Base-by-base conservation (phyloP, 1,284 basidiomycete species). In the Golubevia sp. region DNA sequence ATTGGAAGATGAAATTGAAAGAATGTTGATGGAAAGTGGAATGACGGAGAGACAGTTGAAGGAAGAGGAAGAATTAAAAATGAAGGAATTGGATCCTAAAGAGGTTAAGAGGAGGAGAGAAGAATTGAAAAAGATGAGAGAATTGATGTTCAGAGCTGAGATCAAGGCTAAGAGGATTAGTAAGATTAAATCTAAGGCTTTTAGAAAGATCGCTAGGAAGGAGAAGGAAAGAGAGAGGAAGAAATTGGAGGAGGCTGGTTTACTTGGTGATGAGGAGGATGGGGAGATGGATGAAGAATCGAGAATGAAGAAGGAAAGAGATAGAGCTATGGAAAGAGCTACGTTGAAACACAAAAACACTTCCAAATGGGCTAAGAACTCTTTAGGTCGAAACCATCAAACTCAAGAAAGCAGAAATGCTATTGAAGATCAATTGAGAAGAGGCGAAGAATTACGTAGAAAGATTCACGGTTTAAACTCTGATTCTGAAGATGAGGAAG, bases 321-420 rank as follows among this genome's bases (percentile, higher is more conserved):
- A 73, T 11, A 63, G 76, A 1, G 79, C 82, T 15, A 60, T 67
- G 59, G 72, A 77, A 78, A 34, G 77, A 7, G 76, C 79, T 2
- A 82, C 76, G 54, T 61, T 80, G n/a, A 77, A 79, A 61, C 82
- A 84, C 66, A 79, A 78, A 56, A 83, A 83, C 57, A 79, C 79
- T 3, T 72, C 73, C 38, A 77, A 81, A 62, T 84, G 83, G 83
- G 74, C 74, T 50, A 74, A 81, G 55, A 52, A 68, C 38, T 66
- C 66, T 15, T 56, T 77, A n/a, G 56, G 60, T 2, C 20, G 56
- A 1, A 64, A 67, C 55, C 69, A 70, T 18, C 65, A 68, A 44
- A 68, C 64, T 21, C 57, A 56, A 18, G 73, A 81, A 13, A 70
- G 78, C 18, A 51, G 71, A 2, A 59, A 72, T 6, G 79, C 79